Conservation (phyloP, 495 filamentous ascomycete species). For the Aspergillus sparsus region DNA sequence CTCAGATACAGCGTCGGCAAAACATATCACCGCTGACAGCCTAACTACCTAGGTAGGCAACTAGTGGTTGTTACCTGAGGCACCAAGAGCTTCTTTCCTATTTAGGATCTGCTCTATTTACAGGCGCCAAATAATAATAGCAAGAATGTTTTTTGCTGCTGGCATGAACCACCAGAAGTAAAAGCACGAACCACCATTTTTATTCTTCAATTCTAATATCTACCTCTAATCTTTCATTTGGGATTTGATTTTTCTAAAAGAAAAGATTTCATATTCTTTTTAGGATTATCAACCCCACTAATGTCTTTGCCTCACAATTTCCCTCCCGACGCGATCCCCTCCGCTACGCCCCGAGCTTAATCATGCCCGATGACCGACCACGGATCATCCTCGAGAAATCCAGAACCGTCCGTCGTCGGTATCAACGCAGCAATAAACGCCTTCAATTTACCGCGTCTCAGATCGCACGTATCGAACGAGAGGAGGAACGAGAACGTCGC, state of each 20-base stretch:
- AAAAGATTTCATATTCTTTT: background rate
- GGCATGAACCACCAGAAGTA: no score
- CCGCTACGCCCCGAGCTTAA: conserved; percentile 19
- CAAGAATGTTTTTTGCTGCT: no score
- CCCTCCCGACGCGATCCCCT: conserved; percentile 17
- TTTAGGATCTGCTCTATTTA: conserved; percentile 10
- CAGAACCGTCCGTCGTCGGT: conserved; percentile 45
- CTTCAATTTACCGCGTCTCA: conserved; percentile 45
- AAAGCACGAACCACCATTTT: no score
- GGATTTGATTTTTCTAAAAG: no score
- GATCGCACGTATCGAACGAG: conserved; percentile 46
- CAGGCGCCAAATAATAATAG: no score
- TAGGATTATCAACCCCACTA: background rate
- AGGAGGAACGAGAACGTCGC: conserved; percentile 41
- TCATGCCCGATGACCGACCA: conserved; percentile 42
- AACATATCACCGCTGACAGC: conserved; percentile 35
- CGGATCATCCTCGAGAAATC: conserved; percentile 50
- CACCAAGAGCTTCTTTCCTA: conserved; percentile 13
- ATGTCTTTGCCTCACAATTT: background rate
- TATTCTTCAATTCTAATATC: no score
- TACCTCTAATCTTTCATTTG: no score
- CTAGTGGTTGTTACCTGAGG: background rate
- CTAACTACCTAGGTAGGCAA: no score
- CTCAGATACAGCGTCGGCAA: conserved; percentile 23
- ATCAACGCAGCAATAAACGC: conserved; percentile 50